These are phyloP conservation scores for Blastomyces emzantsi DNA, from an alignment of 2,329 filamentous ascomycete genomes.

Conservation along the genomic window DNA sequence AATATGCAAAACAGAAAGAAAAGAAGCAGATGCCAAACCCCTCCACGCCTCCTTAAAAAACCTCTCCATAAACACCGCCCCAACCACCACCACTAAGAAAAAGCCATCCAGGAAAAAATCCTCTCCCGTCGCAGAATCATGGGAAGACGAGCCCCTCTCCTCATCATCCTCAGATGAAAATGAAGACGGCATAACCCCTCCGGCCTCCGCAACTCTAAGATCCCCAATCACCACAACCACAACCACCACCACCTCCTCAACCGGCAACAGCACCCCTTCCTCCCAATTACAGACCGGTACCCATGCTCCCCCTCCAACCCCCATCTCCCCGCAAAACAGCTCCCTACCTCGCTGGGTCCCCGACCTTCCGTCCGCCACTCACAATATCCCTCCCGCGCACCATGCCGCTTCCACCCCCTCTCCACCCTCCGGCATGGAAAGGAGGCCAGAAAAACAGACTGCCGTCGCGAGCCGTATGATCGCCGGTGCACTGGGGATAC, in stretches of 20 bases:
- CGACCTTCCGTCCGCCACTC: slow-evolving; percentile 54
- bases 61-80: slow-evolving; percentile 22
- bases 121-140: slow-evolving; percentile 54
- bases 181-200: slow-evolving; percentile 16
- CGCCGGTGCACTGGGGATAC: slow-evolving; percentile 74
- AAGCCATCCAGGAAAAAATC: slow-evolving; percentile 22
- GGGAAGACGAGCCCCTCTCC: slow-evolving; percentile 60
- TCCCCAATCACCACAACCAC: slow-evolving; percentile 15
- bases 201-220: slow-evolving; percentile 20
- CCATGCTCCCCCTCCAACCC: slow-evolving; percentile 54
- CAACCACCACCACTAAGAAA: slow-evolving; percentile 14
- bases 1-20: not conserved
- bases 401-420: slow-evolving; percentile 41
- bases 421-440: slow-evolving; percentile 15
- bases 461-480: slow-evolving; percentile 86
- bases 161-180: slow-evolving; percentile 34
- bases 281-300: slow-evolving; percentile 14
- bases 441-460: slow-evolving; percentile 81
- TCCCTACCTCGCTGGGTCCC: slow-evolving; percentile 12
- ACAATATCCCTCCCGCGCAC: slow-evolving; percentile 34
- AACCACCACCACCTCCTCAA: slow-evolving; percentile 13
- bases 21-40: not conserved
- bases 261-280: slow-evolving; percentile 25
- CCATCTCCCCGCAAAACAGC: slow-evolving; percentile 46
- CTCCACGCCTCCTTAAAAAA: slow-evolving; percentile 23